Base-by-base conservation (phyloP, 2,329 filamentous ascomycete species). In the Epicoccum sorghinum region DNA sequence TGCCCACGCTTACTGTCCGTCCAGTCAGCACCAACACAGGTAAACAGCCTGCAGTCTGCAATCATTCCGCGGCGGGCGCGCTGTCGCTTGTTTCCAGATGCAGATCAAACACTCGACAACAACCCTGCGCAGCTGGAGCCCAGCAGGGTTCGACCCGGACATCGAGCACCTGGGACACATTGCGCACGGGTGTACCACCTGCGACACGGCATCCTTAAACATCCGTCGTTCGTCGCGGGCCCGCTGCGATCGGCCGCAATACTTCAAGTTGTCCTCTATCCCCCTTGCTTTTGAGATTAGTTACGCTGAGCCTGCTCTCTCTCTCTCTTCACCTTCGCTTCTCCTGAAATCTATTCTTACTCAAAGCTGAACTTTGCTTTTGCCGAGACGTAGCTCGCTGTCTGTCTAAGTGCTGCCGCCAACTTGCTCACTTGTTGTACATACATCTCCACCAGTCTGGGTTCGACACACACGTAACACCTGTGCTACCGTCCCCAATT, bases 101-200 rank as follows among this genome's bases (percentile, higher is more conserved):
- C 43, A 58, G 67, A 70, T 70, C 67, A 70, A 62, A 70, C 67
- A 42, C 55, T 52, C 29, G 50, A 52, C 38, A 32, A 24, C 46
- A 41, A 41, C 45, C 36, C 18, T 18, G 18, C 18, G 18, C 18
- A 18, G 18, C 18, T 18, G 18, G 18, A 18, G 18, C 18, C 18
- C 18, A 18, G 41, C 52, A 55, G 45, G 52, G 52, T 41, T 24
- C 52, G 32, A 42, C 52, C 46, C 46, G 52, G 52, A 46, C 41
- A 42, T 38, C 7, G 25, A 46, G 46, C 42, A 46, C 32, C 46
- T 56, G 53, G 52, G 47, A 47, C 47, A 51, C 25, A 32, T 51
- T 47, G 53, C 57, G 61, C 57, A 62, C 53, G 54, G 57, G 51
- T 53, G 56, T 50, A 50, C 48, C 36, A 57, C 52, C 50, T 56